Evolutionary conservation across 164 flowering plant species (phyloP), one percentile per base, ranked within the genome.

Genomic region (Berberis vulgaris): DNA sequence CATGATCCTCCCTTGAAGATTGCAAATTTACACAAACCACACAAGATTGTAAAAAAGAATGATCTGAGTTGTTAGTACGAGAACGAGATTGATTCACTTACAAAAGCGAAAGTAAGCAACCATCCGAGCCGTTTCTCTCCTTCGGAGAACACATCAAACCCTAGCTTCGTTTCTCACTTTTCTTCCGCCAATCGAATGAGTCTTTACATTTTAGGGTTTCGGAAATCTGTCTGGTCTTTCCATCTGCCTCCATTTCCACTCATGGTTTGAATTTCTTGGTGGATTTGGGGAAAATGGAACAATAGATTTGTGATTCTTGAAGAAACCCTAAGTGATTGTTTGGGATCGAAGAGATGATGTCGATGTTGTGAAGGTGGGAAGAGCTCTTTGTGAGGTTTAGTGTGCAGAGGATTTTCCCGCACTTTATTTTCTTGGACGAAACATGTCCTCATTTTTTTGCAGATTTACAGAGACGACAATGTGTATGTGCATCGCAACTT

Each of bases 61-160:
- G 2, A 39, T 42, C 7, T 4, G 8, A 6, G 43, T 42, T 13
- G 10, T 62, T 42, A 4, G 26, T 1, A 2, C 9, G 43, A 38
- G 42, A 52, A n/a, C 9, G 12, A 52, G 49, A 41, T 8, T 2
- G 46, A 55, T 49, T 3, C 7, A 75, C 86, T 73, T 77, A 93
- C 98, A 7, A 96, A 74, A 52, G 66, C 40, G 56, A 62, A 62
- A 0, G 92, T 86, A 59, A 95, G 99, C 7, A 95, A 70, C 99
- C 99, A 95, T 6, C 99, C 99, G 58, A 95, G 97, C 60, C 94
- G 77, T 64, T 73, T 86, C 1, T 87, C 94, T 0, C 99, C 99
- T 78, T 95, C 94, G 45, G 90, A 73, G 79, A 86, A 95, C 39
- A 84, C 67, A 75, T 86, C 91, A 63, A 84, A 89, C 53, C 99